phyloP scores from a whole-genome alignment of 495 filamentous ascomycete genomes.

The Aspergillus sparsus region DNA sequence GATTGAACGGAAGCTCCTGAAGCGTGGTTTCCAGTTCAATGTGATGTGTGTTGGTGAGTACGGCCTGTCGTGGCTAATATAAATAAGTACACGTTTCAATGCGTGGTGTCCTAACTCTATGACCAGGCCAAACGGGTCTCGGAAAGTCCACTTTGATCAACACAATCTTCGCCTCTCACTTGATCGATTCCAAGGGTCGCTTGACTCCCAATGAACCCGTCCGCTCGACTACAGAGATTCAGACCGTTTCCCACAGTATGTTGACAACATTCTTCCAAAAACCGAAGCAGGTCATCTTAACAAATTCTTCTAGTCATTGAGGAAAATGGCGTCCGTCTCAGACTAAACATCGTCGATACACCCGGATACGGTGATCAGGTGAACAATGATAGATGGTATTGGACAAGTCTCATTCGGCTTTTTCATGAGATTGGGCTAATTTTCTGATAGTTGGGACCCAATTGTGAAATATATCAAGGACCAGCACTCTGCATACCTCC shows the following conservation, averaged over 20 bases:
- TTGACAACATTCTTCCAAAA: slow-evolving; percentile 14
- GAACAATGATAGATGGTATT: slow-evolving; percentile 77
- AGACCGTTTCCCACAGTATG: slow-evolving; percentile 88
- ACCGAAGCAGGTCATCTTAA: slow-evolving; percentile 20
- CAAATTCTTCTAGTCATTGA: slow-evolving; percentile 75
- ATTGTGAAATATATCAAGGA: slow-evolving; percentile 99
- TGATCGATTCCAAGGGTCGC: slow-evolving; percentile 98
- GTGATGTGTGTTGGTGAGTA: slow-evolving; percentile 98
- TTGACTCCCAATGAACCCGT: slow-evolving; percentile 88
- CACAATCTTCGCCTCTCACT: slow-evolving; percentile 99
- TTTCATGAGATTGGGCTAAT: slow-evolving; percentile 28
- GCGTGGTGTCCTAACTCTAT: slow-evolving; percentile 18
- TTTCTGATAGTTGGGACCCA: slow-evolving; percentile 67
- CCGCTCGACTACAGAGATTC: slow-evolving; percentile 95
- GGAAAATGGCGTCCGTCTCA: slow-evolving; percentile 84
- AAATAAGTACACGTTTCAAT: too few relatives aligned
- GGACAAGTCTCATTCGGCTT: slow-evolving; percentile 8
- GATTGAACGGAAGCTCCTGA: slow-evolving; percentile 98
- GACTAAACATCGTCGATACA: slow-evolving; percentile 79
- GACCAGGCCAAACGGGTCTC: slow-evolving; percentile 90
- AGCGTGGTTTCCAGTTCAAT: slow-evolving; percentile 99
- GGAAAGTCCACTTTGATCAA: slow-evolving; percentile 99
- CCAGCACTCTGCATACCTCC: slow-evolving; percentile 98
- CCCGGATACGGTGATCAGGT: slow-evolving; percentile 80
- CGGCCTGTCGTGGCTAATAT: neutral